Evolutionary conservation across 345 rosid genomes (phyloP).

Genomic region (Turnera subulata): DNA sequence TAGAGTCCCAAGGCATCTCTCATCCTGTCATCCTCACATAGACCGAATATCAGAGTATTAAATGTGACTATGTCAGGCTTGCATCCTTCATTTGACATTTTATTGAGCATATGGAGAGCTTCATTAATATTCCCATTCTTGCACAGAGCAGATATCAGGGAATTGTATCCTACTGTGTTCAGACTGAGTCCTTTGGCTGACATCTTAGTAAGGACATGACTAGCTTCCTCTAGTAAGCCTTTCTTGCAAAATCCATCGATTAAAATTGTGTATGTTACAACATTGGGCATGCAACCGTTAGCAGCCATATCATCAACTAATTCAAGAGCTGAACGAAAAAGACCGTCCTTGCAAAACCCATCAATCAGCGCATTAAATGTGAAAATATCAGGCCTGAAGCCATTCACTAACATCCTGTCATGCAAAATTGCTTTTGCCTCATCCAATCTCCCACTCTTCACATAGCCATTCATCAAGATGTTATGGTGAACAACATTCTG

Average conservation of each 20-base stretch:
- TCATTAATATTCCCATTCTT: conserved; percentile 46
- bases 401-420: conserved; percentile 31
- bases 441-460: conserved; percentile 48
- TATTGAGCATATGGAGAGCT: conserved; percentile 48
- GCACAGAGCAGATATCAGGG: conserved; percentile 58
- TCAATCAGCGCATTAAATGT: conserved; percentile 61
- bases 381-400: conserved; percentile 46
- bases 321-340: conserved; percentile 54
- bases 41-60: conserved; percentile 65
- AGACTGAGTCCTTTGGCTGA: conserved; percentile 44
- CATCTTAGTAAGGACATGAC: conserved; percentile 46
- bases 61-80: conserved; percentile 77
- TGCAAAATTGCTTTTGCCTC: conserved; percentile 56
- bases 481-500: conserved; percentile 56
- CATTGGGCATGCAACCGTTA: conserved; percentile 60
- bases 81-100: conserved; percentile 74
- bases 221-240: conserved; percentile 53
- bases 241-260: conserved; percentile 65
- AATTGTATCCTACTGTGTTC: conserved; percentile 76
- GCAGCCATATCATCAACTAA: conserved; percentile 44
- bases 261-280: conserved; percentile 55
- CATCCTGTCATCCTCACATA: conserved; percentile 53
- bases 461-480: conserved; percentile 68
- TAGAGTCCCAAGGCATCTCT: conserved; percentile 58
- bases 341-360: conserved; percentile 71